Evolutionary conservation across 495 filamentous ascomycete genomes (phyloP), one percentile per base, ranked within the genome.

Genomic region (Neurospora tetrasperma): DNA sequence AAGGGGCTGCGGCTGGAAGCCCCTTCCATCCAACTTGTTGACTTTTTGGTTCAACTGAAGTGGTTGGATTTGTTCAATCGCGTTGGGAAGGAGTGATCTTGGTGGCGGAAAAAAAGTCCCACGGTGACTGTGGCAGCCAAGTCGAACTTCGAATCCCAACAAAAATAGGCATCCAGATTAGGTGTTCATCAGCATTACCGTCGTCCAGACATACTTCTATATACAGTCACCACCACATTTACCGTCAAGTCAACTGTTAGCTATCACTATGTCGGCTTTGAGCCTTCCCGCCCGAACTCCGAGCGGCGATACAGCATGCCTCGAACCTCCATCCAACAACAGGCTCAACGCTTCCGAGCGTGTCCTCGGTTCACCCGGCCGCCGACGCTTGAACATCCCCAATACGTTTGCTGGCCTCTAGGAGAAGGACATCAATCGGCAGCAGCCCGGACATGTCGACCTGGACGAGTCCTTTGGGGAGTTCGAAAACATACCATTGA

Each of bases 391-490:
- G 23, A 77, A 78, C 35, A 70, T 79, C 54, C 78, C 76, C 62
- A 74, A 73, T 54, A 77, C 75, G 7, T 78, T 78, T 76, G 76
- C 74, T 18, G 78, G 74, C 18, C 75, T 79, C 42, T 79, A 76
- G 78, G 78, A 79, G 69, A 79, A 77, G 74, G 75, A 78, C 70
- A 46, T 69, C 39, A 78, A 78, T 71, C 69, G 69, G 42, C 16
- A 72, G 4, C 42, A 10, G n/a, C 39, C 11, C n/a, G 73, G 16
- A 10, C 38, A 31, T 6, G 16, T 16, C 54, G 54, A 62, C 54
- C 54, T 23, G 1, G 23, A 62, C 54, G 54, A 31, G 31, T 62
- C 54, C 12, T 23, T 62, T 16, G 54, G 54, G 54, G 54, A 62
- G 54, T 62, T 62, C 54, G 54, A 62, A 62, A 62, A 62, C 54